A percentile compares a stretch with the other conserved stretches of the same genome.
Evolutionary conservation across 257 asterid genomes (phyloP).

Genomic region (Capsicum baccatum): DNA sequence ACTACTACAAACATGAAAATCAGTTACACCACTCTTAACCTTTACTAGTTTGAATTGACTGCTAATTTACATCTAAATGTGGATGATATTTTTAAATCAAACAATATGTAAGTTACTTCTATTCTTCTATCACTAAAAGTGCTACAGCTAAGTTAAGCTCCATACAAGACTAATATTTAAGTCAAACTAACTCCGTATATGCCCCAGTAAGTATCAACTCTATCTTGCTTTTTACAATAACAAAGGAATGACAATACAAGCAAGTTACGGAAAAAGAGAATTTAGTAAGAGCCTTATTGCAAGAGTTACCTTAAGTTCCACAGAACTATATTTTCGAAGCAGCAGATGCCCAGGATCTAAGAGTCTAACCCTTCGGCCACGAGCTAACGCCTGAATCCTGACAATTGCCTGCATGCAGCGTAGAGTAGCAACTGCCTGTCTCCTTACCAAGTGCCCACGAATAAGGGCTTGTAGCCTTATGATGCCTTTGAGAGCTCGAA

Average conservation of each 20-base stretch:
- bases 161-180: not conserved
- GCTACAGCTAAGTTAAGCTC: not conserved
- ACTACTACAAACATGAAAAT: not conserved
- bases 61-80: not conserved
- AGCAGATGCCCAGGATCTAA: conserved; percentile 17
- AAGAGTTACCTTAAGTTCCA: conserved; percentile 37
- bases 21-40: not conserved
- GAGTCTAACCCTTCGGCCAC: conserved; percentile 47
- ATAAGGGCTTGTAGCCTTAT: conserved; percentile 54
- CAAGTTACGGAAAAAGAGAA: conserved; percentile 1
- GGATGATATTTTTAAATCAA: not conserved
- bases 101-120: not conserved
- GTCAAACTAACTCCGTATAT: not conserved
- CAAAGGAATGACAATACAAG: not conserved
- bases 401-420: conserved; percentile 53
- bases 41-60: not conserved
- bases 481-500: conserved; percentile 51
- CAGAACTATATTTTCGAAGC: conserved; percentile 30
- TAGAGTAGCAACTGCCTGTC: conserved; percentile 59
- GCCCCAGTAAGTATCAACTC: not conserved
- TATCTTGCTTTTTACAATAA: not conserved
- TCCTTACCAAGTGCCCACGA: conserved; percentile 60
- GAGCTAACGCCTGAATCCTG: conserved; percentile 55
- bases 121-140: not conserved
- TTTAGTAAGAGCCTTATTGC: not conserved